phyloP scores from a whole-genome alignment of 2,329 filamentous ascomycete genomes.

The Colletotrichum nymphaeae region DNA sequence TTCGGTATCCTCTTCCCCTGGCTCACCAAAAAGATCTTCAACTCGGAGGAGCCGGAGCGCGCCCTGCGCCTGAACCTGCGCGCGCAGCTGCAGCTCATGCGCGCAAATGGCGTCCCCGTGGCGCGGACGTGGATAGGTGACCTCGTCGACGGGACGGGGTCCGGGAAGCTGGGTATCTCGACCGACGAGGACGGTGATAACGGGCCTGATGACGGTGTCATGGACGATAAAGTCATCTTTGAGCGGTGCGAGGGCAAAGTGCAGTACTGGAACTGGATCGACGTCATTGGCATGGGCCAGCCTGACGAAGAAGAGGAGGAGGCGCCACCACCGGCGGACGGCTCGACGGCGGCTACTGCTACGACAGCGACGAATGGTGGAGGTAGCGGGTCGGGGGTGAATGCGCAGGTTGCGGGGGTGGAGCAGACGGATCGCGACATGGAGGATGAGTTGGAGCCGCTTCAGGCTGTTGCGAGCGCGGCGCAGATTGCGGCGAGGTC shows the following conservation, averaged over 20 bases:
- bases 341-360: not conserved
- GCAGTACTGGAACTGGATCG: slow-evolving; percentile 64
- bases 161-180: slow-evolving; percentile 45
- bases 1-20: slow-evolving; percentile 87
- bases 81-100: slow-evolving; percentile 62
- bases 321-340: not conserved
- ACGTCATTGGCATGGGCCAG: slow-evolving; percentile 61
- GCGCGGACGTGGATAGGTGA: slow-evolving; percentile 61
- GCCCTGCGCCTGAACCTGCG: slow-evolving; percentile 63
- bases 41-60: slow-evolving; percentile 67
- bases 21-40: slow-evolving; percentile 69
- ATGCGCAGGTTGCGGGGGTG: slow-evolving; percentile 23
- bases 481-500: slow-evolving; percentile 7
- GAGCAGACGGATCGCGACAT: slow-evolving; percentile 31
- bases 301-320: slow-evolving; percentile 30
- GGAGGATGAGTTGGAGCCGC: slow-evolving; percentile 37
- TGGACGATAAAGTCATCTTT: slow-evolving; percentile 64
- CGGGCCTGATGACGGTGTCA: slow-evolving; percentile 49
- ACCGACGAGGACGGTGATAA: slow-evolving; percentile 29
- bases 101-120: slow-evolving; percentile 61
- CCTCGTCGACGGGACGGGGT: slow-evolving; percentile 58
- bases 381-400: not conserved
- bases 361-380: not conserved
- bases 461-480: slow-evolving; percentile 33
- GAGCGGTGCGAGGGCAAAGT: slow-evolving; percentile 54